Evolutionary conservation across 257 asterid genomes (phyloP).

Genomic region (Eustoma russellianum): DNA sequence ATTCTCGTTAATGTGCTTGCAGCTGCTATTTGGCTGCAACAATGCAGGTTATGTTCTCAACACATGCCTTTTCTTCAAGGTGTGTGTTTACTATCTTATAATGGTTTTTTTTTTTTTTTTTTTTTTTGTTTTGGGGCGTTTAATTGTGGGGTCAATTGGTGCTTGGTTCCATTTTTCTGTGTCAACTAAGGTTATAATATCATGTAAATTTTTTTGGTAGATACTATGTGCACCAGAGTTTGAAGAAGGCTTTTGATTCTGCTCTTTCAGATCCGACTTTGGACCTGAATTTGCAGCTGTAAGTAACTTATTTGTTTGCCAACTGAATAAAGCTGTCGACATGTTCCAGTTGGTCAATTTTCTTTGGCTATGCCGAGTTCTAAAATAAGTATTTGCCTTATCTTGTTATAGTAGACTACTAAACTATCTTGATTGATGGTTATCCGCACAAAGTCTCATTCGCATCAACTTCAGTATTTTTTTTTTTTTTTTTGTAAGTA

Average conservation of each 20-base stretch:
- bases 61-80: slow-evolving; percentile 71
- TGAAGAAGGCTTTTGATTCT: slow-evolving; percentile 59
- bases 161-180: slow-evolving; percentile 5
- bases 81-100: slow-evolving; percentile 20
- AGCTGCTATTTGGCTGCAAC: slow-evolving; percentile 98
- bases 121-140: slow-evolving; percentile 1
- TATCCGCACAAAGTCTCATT: too few relatives aligned
- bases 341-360: too few relatives aligned
- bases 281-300: slow-evolving; percentile 92
- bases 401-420: too few relatives aligned
- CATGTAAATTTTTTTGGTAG: slow-evolving; percentile 26
- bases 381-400: too few relatives aligned
- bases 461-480: too few relatives aligned
- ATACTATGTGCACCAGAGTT: slow-evolving; percentile 49
- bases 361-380: too few relatives aligned
- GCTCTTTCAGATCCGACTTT: slow-evolving; percentile 97
- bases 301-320: slow-evolving; percentile 28
- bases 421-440: too few relatives aligned
- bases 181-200: background rate
- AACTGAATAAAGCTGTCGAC: background rate
- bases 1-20: slow-evolving; percentile 23
- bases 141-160: slow-evolving; percentile 3
- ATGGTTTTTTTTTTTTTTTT: slow-evolving; percentile 1
- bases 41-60: slow-evolving; percentile 89
- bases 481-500: too few relatives aligned